phyloP scores from a whole-genome alignment of 345 rosid species.

The Garcia nutans region DNA sequence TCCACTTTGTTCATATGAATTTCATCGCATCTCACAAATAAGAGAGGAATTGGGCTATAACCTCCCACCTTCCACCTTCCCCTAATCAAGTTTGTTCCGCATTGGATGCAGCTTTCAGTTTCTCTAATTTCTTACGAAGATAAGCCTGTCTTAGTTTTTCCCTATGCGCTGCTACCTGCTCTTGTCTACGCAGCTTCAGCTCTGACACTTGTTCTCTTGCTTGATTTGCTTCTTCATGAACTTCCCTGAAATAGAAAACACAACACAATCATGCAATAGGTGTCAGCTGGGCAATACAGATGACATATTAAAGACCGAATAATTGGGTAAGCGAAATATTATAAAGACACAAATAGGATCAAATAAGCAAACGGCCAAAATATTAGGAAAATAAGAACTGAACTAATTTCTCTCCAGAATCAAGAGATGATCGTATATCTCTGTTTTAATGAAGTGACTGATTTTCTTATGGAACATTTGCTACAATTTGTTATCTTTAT shows the following conservation, averaged over 20 bases:
- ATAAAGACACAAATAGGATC: background rate
- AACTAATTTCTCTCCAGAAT: too few relatives aligned
- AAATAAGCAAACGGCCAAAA: too few relatives aligned
- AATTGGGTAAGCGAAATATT: background rate
- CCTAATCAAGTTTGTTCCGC: background rate
- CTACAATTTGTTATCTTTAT: background rate
- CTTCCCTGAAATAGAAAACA: slow-evolving; percentile 53
- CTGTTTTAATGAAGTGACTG: too few relatives aligned
- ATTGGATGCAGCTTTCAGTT: slow-evolving; percentile 59
- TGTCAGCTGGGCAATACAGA: background rate
- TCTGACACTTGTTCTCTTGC: slow-evolving; percentile 76
- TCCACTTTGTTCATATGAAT: background rate
- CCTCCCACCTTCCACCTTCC: background rate
- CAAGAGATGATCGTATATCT: too few relatives aligned
- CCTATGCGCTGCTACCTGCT: slow-evolving; percentile 65
- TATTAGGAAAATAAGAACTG: too few relatives aligned
- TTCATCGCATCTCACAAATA: too few relatives aligned
- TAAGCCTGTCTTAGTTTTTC: slow-evolving; percentile 85
- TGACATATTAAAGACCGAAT: background rate
- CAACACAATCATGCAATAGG: background rate
- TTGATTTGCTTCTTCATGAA: slow-evolving; percentile 84
- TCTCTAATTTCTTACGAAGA: slow-evolving; percentile 78
- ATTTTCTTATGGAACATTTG: too few relatives aligned
- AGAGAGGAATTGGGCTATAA: background rate
- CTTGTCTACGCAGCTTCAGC: slow-evolving; percentile 69